Conservation (phyloP, 2,329 filamentous ascomycete species). For the Nothopassalora personata region DNA sequence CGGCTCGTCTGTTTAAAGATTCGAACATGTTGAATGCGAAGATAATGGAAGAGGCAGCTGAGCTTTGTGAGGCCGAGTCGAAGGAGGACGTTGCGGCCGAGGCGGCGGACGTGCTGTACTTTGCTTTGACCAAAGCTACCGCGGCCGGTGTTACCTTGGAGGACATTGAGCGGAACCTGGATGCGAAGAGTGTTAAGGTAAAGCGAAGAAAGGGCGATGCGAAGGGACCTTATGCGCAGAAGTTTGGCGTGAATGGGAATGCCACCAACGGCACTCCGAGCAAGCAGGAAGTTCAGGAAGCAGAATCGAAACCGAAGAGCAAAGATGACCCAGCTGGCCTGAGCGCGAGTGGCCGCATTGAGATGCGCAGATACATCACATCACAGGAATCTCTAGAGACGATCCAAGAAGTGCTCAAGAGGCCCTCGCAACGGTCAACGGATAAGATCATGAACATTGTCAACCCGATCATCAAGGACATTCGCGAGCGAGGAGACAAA, state of each 20-base stretch:
- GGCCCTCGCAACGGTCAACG: slow-evolving; percentile 91
- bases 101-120: slow-evolving; percentile 59
- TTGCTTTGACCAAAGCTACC: slow-evolving; percentile 85
- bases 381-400: slow-evolving; percentile 57
- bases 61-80: slow-evolving; percentile 77
- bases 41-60: slow-evolving; percentile 97
- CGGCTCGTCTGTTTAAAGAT: slow-evolving; percentile 85
- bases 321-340: slow-evolving; percentile 48
- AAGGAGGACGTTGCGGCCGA: slow-evolving; percentile 5
- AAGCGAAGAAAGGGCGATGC: slow-evolving; percentile 90
- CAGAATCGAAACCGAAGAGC: slow-evolving; percentile 50
- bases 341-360: slow-evolving; percentile 56
- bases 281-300: slow-evolving; percentile 44
- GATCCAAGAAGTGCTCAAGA: slow-evolving; percentile 70
- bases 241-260: slow-evolving; percentile 58
- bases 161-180: slow-evolving; percentile 86
- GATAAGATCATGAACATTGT: slow-evolving; percentile 90
- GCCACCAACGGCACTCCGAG: slow-evolving; percentile 22
- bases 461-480: slow-evolving; percentile 82
- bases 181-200: slow-evolving; percentile 91
- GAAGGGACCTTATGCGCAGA: slow-evolving; percentile 86
- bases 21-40: slow-evolving; percentile 85
- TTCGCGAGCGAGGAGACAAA: slow-evolving; percentile 77
- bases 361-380: slow-evolving; percentile 75
- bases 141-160: slow-evolving; percentile 77